Base-by-base conservation (phyloP, 2,329 filamentous ascomycete genomes). In the Fusarium sp. region DNA sequence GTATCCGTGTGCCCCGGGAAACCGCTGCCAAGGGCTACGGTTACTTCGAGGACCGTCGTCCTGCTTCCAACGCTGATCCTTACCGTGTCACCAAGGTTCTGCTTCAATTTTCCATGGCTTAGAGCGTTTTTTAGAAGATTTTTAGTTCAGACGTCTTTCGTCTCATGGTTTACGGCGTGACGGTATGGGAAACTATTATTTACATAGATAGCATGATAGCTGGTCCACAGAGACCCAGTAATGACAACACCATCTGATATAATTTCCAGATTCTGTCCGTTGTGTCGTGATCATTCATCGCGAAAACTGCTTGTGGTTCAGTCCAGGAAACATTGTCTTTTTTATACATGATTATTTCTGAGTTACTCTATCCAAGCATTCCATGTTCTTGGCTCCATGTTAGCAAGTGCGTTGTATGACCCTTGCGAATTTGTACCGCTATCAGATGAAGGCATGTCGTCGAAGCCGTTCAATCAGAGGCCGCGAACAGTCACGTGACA, bases 1-100 rank as follows among this genome's bases (percentile, higher is more conserved):
- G 91, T 35, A 93, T 98, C 74, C 92, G 95, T 78, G 95, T 99
- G 71, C 93, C 93, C 72, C 89, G 93, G 73, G 88, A 92, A 72
- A 87, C 86, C 71, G 93, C 91, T 44, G 88, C 91, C 76, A 91
- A 96, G 79, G 92, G 92, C 78, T 95, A 91, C 82, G 93, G 93
- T 66, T 97, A 97, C 86, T 97, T 97, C 69, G 93, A 97, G 79
- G 90, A 93, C 68, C 86, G 90, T 75, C 86, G 90, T 65, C 89
- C 90, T 55, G 93, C 93, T 53, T 94, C 91, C 74, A 96, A 95
- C 78, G 92, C 88, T 65, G 91, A 93, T 78, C 91, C 91, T 60
- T 95, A 96, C 81, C 91, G 92, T 79, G 82, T 87, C 56, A 91
- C 91, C 63, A 90, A 88, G 78, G 91, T 92, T 73, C 88, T 93